Evolutionary conservation across 352 stramenopile species (phyloP).

Genomic region (Phytophthora chlamydospora): DNA sequence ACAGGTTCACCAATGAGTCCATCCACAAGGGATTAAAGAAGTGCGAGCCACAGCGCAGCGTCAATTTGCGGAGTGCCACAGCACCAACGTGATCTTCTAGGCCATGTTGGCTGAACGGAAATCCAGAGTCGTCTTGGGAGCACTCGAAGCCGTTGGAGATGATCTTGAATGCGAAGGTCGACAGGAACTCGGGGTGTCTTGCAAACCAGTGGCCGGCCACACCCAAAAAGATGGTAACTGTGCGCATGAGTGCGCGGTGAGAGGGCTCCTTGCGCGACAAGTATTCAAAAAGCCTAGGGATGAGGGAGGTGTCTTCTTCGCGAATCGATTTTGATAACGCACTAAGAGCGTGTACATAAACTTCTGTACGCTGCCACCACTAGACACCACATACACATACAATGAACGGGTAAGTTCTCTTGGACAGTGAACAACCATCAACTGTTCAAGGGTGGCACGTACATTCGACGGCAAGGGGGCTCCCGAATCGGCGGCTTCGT

Average conservation of each 20-base stretch:
- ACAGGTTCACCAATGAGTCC: slow-evolving; percentile 69
- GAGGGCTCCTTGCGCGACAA: slow-evolving; percentile 72
- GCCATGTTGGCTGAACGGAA: slow-evolving; percentile 50
- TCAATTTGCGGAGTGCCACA: slow-evolving; percentile 74
- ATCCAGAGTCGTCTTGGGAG: slow-evolving; percentile 40
- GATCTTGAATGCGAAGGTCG: slow-evolving; percentile 68
- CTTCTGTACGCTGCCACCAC: slow-evolving; percentile 81
- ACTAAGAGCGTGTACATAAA: slow-evolving; percentile 85
- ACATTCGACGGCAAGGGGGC: slow-evolving; percentile 43
- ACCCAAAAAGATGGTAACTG: slow-evolving; percentile 73
- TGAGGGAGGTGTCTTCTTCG: slow-evolving; percentile 74
- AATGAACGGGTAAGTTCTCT: slow-evolving; percentile 14
- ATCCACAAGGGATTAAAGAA: slow-evolving; percentile 78
- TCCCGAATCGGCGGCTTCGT: slow-evolving; percentile 57
- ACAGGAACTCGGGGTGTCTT: slow-evolving; percentile 60
- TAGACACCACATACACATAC: slow-evolving; percentile 16
- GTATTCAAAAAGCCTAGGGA: slow-evolving; percentile 75
- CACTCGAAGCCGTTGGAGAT: slow-evolving; percentile 72
- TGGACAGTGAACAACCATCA: slow-evolving; percentile 3
- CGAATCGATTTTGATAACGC: slow-evolving; percentile 83
- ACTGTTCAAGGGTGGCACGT: slow-evolving; percentile 22
- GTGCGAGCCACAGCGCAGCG: slow-evolving; percentile 60
- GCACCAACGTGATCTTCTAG: slow-evolving; percentile 75
- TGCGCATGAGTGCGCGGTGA: slow-evolving; percentile 65
- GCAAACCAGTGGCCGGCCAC: slow-evolving; percentile 80